A percentile compares a stretch with the other conserved stretches of the same genome.
Conservation (phyloP, 1,284 basidiomycete species). For the Stygiomarasmius scandens region DNA sequence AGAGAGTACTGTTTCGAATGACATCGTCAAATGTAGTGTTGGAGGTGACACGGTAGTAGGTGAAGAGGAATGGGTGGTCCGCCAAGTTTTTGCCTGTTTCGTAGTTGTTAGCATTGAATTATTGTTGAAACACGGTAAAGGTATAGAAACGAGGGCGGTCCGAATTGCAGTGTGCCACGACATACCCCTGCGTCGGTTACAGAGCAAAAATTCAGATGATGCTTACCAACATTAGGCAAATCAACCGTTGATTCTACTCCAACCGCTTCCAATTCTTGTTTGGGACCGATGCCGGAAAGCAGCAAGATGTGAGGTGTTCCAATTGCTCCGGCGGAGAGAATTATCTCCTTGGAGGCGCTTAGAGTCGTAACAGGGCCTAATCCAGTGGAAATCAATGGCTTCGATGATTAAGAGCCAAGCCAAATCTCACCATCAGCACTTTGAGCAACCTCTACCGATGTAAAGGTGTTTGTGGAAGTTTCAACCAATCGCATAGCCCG, state of each 20-base stretch:
- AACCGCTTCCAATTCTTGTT: conserved; percentile 24
- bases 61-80: conserved; percentile 36
- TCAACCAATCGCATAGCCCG: conserved; percentile 14
- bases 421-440: conserved; percentile 20
- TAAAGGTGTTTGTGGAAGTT: neutral
- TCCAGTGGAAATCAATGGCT: neutral
- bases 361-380: neutral
- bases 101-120: too few species aligned
- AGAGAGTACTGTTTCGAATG: conserved; percentile 26
- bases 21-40: conserved; percentile 28
- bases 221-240: conserved; percentile 32
- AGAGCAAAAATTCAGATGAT: neutral
- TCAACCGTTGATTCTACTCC: conserved; percentile 31
- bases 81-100: conserved; percentile 48
- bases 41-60: conserved; percentile 32
- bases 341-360: conserved; percentile 16
- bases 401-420: neutral
- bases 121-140: too few species aligned
- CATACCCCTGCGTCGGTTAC: too few species aligned
- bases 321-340: conserved; percentile 39
- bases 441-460: conserved; percentile 33
- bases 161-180: too few species aligned
- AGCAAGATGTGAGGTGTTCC: conserved; percentile 37
- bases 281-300: conserved; percentile 41
- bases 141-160: too few species aligned